These are phyloP conservation scores for Globisporangium irregulare DNA, from an alignment of 352 stramenopile genomes.

Conservation along the genomic window DNA sequence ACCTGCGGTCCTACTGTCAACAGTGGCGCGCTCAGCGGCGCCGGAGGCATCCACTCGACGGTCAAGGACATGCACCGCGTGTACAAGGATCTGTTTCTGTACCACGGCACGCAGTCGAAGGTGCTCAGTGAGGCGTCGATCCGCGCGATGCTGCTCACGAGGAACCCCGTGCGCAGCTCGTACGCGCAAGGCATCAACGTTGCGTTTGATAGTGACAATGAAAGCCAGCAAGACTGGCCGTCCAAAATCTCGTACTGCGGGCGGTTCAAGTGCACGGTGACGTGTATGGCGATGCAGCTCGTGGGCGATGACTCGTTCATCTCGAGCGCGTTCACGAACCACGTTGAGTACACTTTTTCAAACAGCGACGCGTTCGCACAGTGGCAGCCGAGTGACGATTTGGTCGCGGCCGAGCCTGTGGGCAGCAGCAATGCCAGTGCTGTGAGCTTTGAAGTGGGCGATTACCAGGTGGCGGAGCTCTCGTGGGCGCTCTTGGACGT, in stretches of 20 bases:
- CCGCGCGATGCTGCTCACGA: conserved; percentile 35
- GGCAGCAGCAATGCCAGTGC: neutral
- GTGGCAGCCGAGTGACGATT: conserved; percentile 27
- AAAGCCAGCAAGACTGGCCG: conserved; percentile 26
- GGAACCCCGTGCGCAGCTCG: conserved; percentile 30
- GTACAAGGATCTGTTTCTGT: conserved; percentile 59
- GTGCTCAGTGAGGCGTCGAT: conserved; percentile 43
- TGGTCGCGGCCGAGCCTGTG: neutral
- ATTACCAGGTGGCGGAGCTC: conserved; percentile 14
- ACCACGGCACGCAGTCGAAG: conserved; percentile 35
- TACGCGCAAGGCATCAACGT: conserved; percentile 50
- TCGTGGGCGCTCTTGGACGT: conserved; percentile 18
- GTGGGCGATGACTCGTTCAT: conserved; percentile 34
- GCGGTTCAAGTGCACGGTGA: conserved; percentile 39
- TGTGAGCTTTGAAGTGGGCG: neutral
- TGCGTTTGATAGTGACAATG: conserved; percentile 22
- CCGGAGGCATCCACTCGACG: conserved; percentile 44
- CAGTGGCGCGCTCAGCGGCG: conserved; percentile 27
- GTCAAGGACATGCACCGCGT: conserved; percentile 57
- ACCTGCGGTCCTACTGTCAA: conserved; percentile 44
- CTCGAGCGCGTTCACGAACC: conserved; percentile 48
- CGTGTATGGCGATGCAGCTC: conserved; percentile 61
- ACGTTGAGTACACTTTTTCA: conserved; percentile 38
- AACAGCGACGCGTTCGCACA: conserved; percentile 32
- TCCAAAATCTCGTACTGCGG: conserved; percentile 46